Evolutionary conservation across 2,329 filamentous ascomycete species (phyloP), one percentile per base, ranked within the genome.

Genomic region (Exophiala alcalophila): DNA sequence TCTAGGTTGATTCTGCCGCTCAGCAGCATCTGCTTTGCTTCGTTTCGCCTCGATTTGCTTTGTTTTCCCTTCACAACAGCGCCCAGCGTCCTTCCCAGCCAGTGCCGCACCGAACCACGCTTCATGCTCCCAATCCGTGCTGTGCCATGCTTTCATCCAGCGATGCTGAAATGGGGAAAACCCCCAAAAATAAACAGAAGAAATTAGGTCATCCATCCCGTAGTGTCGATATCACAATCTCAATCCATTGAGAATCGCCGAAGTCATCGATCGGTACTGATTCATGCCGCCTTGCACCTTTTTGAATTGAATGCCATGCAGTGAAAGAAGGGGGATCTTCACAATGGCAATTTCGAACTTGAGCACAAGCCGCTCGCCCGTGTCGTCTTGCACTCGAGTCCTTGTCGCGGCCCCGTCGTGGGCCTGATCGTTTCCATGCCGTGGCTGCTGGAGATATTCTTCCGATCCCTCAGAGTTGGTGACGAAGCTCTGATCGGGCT

Each of bases 221-320:
- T n/a, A n/a, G n/a, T n/a, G 21, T 14, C 30, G 20, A 25, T 14
- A 42, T 71, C 69, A 95, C 51, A 97, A 76, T 61, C 82, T 81
- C 55, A 98, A 69, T 63, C 92, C 89, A 60, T 84, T 81, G 56
- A 98, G 72, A 58, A 98, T 96, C 58, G 89, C 89, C 66, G 95
- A 90, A 24, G 92, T 92, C 89, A 97, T 94, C 60, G 87, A 91
- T 72, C 96, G 95, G 70, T 94, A 98, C 65, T 96, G 90, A 90
- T 91, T 97, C 45, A 92, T 97, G 47, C 94, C 91, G 24, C 92
- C 91, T 44, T 86, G 80, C 55, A 97, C 83, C 62, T 92, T 89
- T 75, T 98, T 98, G 72, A 98, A 98, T 64, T 97, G 92, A 49
- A 98, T 90, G 34, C 92, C 92, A 61, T 98, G 91, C 44, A 98